Percentiles rank a stretch among this genome's conserved stretches.
phyloP scores from a whole-genome alignment of 2,329 filamentous ascomycete genomes.

The Malbranchea cinnamomea region DNA sequence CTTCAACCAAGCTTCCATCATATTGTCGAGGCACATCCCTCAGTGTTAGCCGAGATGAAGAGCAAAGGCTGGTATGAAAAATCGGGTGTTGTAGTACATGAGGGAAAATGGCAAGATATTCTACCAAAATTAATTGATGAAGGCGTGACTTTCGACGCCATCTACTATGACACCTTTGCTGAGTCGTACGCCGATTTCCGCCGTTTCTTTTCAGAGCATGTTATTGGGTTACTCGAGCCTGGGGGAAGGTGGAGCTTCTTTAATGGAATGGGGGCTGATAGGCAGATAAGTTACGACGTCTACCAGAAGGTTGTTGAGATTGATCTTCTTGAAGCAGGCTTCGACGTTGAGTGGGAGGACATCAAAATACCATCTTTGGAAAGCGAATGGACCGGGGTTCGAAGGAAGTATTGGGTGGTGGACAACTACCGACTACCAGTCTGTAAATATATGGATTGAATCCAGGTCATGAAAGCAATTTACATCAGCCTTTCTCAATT shows the following conservation, averaged over 20 bases:
- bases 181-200: slow-evolving; percentile 80
- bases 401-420: slow-evolving; percentile 79
- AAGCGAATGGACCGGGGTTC: slow-evolving; percentile 76
- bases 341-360: slow-evolving; percentile 77
- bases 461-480: too few species aligned
- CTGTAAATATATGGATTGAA: slow-evolving; percentile 22
- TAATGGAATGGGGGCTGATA: slow-evolving; percentile 73
- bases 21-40: slow-evolving; percentile 73
- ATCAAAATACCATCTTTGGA: slow-evolving; percentile 59
- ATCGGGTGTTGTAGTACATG: slow-evolving; percentile 44
- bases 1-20: slow-evolving; percentile 57
- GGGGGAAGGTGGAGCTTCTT: slow-evolving; percentile 47
- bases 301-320: slow-evolving; percentile 86
- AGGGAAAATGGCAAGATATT: slow-evolving; percentile 69
- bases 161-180: slow-evolving; percentile 97
- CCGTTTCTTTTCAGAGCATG: slow-evolving; percentile 74
- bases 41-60: slow-evolving; percentile 55
- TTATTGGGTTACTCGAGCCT: slow-evolving; percentile 56
- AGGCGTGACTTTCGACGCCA: slow-evolving; percentile 63
- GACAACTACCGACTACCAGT: slow-evolving; percentile 37
- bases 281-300: slow-evolving; percentile 88
- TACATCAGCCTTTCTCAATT: too few species aligned
- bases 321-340: slow-evolving; percentile 73
- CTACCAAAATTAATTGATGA: slow-evolving; percentile 52
- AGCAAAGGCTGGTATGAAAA: slow-evolving; percentile 53